Evolutionary conservation across 1,284 basidiomycete species (phyloP), one percentile per base, ranked within the genome.

Genomic region (Pseudomicrostroma phylloplanum): DNA sequence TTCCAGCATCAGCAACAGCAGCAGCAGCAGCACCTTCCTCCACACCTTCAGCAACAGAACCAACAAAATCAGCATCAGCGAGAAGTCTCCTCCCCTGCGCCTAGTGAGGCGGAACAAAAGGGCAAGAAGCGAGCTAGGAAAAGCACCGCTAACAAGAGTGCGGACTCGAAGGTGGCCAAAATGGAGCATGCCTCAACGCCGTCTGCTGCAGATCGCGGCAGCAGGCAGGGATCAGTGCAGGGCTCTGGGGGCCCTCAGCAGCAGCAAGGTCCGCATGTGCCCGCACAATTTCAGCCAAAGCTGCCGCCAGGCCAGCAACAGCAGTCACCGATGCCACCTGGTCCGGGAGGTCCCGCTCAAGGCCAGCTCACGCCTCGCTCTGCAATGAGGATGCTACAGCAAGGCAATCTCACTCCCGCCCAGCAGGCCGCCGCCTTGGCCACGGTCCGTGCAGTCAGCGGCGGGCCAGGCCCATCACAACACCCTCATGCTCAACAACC

Each of bases 1-100:
- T 36, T 61, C 61, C 63, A 64, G 55, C 66, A 60, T 41, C 58
- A 54, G 39, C 59, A 56, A 1, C 67, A 69, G 61, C 48, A 51
- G n/a, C 60, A 65, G 49, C 57, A 6, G 39, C 55, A 54, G 36
- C 51, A 9, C n/a, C 30, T 36, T 3, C 30, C 30, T 36, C 30
- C 30, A 9, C 30, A 36, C 9, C 30, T 36, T 4, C 30, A 36
- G 30, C 30, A 36, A 36, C 30, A 36, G 30, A 36, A 36, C 9
- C 30, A 36, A 36, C 4, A 3, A 9, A 36, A 36, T 9, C 30
- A 36, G 9, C 30, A 36, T 36, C 30, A 36, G 30, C 30, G 30
- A 9, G 30, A 36, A 36, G 9, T 36, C 30, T 36, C 30, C 9
- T 36, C 30, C 4, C 30, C 30, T 3, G 30, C 30, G 30, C 30